Evolutionary conservation across 495 filamentous ascomycete genomes (phyloP), one percentile per base, ranked within the genome.

Genomic region (Pyrenula massariospora): DNA sequence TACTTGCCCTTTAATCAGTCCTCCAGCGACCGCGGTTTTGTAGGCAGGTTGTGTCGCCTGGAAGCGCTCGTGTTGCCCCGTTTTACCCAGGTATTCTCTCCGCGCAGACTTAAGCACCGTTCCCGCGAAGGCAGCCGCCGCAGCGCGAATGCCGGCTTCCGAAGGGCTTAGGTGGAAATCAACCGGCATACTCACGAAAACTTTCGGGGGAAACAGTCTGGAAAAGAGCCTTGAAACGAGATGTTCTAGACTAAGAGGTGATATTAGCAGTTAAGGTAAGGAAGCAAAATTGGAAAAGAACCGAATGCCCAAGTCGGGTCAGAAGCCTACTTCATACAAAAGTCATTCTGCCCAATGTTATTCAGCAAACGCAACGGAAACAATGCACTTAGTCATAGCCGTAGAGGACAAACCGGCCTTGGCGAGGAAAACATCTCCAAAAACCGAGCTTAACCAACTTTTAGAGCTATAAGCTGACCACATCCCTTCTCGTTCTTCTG

Each of bases 1-100:
- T 12, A 81, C 62, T 54, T 79, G 74, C 22, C 68, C 72, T 52
- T 75, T 74, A 57, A 82, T 68, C n/a, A 80, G 56, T 10, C 75
- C 77, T 5, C 60, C 70, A 22, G 60, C 47, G 19, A 69, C 66
- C 10, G 75, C 77, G 24, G 63, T 59, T 10, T 61, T 63, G 53
- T 79, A 79, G 47, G 74, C 68, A 3, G 74, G 71, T 1, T 64
- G 60, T 3, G 73, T 77, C 10, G 75, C 66, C 50, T 74, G 65
- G 62, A 80, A 80, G 22, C 75, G 65, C 10, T 68, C 61, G 52
- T 58, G 53, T 52, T 71, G 68, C 3, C 64, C 53, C 1, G 58
- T 24, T 24, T 65, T 60, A 25, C 67, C 47, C 47, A 60, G 56
- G 60, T 78, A 78, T 12, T 62, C 61, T 2, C 61, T 53, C 15